Evolutionary conservation across 805 yeast genomes (phyloP).

Genomic region (Peterozyma xylosa): DNA sequence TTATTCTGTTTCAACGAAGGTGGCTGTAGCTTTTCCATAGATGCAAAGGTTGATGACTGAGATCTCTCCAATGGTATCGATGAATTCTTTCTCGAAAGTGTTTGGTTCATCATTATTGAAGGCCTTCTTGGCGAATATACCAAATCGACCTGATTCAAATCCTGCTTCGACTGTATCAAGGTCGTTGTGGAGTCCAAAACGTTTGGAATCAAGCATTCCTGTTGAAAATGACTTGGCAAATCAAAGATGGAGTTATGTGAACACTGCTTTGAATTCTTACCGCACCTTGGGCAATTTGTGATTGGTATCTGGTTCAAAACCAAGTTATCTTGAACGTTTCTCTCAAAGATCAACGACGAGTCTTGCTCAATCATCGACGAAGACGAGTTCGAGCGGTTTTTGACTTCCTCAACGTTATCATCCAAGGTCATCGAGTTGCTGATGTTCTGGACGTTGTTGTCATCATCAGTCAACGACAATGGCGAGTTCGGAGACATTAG

Average conservation of each 20-base stretch:
- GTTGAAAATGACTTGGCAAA: slow-evolving; percentile 30
- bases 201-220: slow-evolving; percentile 49
- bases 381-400: neutral
- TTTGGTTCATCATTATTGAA: slow-evolving; percentile 30
- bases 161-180: slow-evolving; percentile 29
- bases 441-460: slow-evolving; percentile 5
- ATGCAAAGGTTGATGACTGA: slow-evolving; percentile 2
- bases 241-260: slow-evolving; percentile 17
- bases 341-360: slow-evolving; percentile 52
- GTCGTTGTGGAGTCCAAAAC: slow-evolving; percentile 44
- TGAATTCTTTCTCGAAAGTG: slow-evolving; percentile 4
- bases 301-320: slow-evolving; percentile 2
- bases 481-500: slow-evolving; percentile 8
- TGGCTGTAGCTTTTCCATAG: slow-evolving; percentile 3
- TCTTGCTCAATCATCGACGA: slow-evolving; percentile 7
- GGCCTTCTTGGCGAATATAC: slow-evolving; percentile 42
- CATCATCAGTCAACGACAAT: slow-evolving; percentile 8
- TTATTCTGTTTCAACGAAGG: slow-evolving; percentile 16
- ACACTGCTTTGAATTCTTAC: slow-evolving; percentile 5
- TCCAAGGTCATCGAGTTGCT: slow-evolving; percentile 2
- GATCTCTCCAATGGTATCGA: slow-evolving; percentile 3
- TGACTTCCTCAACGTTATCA: neutral
- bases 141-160: slow-evolving; percentile 41
- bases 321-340: slow-evolving; percentile 56
- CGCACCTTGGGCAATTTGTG: slow-evolving; percentile 8